Conservation (phyloP, 768 basidiomycete species). For the Strobilomyces confusus region DNA sequence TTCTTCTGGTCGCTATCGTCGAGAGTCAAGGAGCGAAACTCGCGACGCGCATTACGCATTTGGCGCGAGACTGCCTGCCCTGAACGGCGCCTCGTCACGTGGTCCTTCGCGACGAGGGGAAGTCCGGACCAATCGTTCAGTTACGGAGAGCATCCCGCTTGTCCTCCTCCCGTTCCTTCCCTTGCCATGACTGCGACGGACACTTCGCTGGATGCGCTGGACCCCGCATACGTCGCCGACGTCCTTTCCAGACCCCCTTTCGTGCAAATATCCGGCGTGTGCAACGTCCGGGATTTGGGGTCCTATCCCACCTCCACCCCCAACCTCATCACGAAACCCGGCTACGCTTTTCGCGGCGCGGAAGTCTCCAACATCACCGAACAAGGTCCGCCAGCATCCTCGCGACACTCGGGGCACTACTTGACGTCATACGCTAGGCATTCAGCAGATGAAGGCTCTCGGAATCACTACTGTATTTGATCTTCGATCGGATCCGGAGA, state of each 20-base stretch:
- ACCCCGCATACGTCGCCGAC: slow-evolving; percentile 59
- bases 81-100: slow-evolving; percentile 27
- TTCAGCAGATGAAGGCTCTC: slow-evolving; percentile 50
- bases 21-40: slow-evolving; percentile 9
- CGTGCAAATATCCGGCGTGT: slow-evolving; percentile 65
- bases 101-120: background rate
- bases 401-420: background rate
- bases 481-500: slow-evolving; percentile 76
- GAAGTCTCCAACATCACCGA: slow-evolving; percentile 69
- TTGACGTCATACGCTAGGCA: slow-evolving; percentile 41
- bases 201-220: slow-evolving; percentile 54
- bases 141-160: background rate
- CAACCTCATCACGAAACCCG: slow-evolving; percentile 53
- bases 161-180: background rate
- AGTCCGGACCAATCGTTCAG: background rate
- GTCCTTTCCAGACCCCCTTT: slow-evolving; percentile 69
- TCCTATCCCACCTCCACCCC: slow-evolving; percentile 48
- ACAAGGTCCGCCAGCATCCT: slow-evolving; percentile 46
- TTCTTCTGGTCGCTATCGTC: slow-evolving; percentile 1
- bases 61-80: slow-evolving; percentile 45
- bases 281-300: slow-evolving; percentile 73
- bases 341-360: slow-evolving; percentile 61
- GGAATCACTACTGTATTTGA: slow-evolving; percentile 71
- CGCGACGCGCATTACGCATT: slow-evolving; percentile 28
- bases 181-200: slow-evolving; percentile 19